These are phyloP conservation scores for Fusarium decemcellulare DNA, from an alignment of 2,329 filamentous ascomycete species.

Conservation along the genomic window DNA sequence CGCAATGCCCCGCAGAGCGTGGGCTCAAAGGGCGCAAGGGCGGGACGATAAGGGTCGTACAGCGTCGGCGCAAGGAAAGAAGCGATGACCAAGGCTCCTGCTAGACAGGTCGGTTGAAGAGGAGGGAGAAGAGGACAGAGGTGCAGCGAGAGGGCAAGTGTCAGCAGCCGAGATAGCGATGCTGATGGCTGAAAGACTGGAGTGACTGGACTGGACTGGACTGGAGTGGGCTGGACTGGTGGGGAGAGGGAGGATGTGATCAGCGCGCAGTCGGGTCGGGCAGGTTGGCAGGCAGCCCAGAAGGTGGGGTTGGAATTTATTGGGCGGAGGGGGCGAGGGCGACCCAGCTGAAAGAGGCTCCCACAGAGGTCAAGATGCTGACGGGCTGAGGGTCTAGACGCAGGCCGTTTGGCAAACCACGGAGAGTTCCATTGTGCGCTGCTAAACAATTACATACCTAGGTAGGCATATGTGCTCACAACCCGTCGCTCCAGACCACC, in stretches of 20 bases:
- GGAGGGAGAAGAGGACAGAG: neutral
- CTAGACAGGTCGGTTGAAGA: neutral
- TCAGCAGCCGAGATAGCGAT: constrained; percentile 28
- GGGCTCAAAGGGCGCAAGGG: neutral
- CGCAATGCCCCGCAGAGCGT: constrained; percentile 37
- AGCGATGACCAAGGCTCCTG: constrained; percentile 4
- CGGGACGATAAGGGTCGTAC: neutral
- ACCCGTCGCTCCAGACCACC: too few relatives aligned
- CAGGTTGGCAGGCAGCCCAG: constrained; percentile 16
- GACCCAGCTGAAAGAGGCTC: constrained; percentile 29
- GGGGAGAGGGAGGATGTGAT: constrained; percentile 25
- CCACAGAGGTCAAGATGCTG: neutral
- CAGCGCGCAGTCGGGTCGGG: constrained; percentile 1
- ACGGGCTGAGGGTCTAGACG: neutral
- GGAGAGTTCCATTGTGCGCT: constrained; percentile 1
- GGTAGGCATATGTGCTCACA: too few relatives aligned
- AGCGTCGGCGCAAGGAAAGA: neutral
- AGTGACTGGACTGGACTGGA: too few relatives aligned
- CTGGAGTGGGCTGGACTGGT: neutral
- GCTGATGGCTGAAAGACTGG: constrained; percentile 8
- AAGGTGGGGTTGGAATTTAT: constrained; percentile 36
- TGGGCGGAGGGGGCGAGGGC: constrained; percentile 7
- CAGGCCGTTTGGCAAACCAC: neutral
- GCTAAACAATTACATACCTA: neutral
- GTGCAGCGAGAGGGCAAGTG: constrained; percentile 9